Evolutionary conservation across 139 green algal species (phyloP).

Genomic region (Volvox reticuliferus): DNA sequence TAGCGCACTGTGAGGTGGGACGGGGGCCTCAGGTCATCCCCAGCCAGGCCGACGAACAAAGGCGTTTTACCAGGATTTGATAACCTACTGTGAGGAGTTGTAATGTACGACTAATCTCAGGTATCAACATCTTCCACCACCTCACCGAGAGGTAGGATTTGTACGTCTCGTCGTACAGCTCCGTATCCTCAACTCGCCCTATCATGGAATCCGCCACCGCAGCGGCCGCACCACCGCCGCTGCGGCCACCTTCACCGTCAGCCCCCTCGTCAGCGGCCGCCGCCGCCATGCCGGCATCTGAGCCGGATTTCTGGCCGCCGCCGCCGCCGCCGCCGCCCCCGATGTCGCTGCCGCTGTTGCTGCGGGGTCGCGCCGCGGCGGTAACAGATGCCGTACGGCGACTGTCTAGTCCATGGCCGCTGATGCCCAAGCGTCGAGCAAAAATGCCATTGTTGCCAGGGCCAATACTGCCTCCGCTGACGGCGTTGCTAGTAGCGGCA

Average conservation of each 20-base stretch:
- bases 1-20: background rate
- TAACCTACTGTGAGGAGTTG: too few species aligned
- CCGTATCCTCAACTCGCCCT: slow-evolving; percentile 57
- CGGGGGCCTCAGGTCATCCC: too few species aligned
- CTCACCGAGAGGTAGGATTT: slow-evolving; percentile 67
- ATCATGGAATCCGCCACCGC: background rate
- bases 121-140: background rate
- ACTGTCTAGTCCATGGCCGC: too few species aligned
- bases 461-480: too few species aligned
- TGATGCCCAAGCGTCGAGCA: too few species aligned
- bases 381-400: background rate
- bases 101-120: too few species aligned
- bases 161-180: slow-evolving; percentile 68
- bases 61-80: too few species aligned
- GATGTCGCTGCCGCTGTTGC: background rate
- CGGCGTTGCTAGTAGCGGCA: too few species aligned
- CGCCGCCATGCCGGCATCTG: background rate
- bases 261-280: background rate
- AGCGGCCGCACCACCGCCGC: background rate
- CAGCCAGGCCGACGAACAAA: too few species aligned
- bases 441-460: too few species aligned
- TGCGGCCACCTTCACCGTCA: background rate
- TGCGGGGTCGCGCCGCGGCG: background rate
- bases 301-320: background rate
- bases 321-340: background rate